phyloP scores from a whole-genome alignment of 2,329 filamentous ascomycete genomes.

The Phialocephala subalpina region DNA sequence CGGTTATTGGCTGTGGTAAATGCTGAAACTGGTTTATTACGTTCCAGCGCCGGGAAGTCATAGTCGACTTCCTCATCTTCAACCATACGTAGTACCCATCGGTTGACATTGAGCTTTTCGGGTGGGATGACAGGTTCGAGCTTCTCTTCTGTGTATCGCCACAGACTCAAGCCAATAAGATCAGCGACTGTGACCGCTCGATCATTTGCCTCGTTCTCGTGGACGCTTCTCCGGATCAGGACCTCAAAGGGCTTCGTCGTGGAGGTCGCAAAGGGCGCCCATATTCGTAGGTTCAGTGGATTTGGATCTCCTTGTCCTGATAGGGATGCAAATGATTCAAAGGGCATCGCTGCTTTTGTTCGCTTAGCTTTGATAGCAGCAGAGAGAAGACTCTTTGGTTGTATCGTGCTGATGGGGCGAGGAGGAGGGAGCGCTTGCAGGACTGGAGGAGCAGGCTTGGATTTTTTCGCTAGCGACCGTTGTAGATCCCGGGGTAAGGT shows the following conservation, averaged over 20 bases:
- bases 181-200: slow-evolving; percentile 77
- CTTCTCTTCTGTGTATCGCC: slow-evolving; percentile 81
- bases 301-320: slow-evolving; percentile 82
- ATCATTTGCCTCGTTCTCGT: slow-evolving; percentile 69
- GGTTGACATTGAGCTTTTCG: slow-evolving; percentile 79
- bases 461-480: slow-evolving; percentile 70
- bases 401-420: slow-evolving; percentile 70
- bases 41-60: slow-evolving; percentile 81
- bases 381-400: slow-evolving; percentile 75
- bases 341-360: slow-evolving; percentile 72
- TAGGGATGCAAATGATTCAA: slow-evolving; percentile 78
- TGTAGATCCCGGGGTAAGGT: slow-evolving; percentile 68
- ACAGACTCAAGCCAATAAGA: slow-evolving; percentile 81
- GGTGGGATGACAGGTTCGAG: slow-evolving; percentile 69
- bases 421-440: slow-evolving; percentile 76
- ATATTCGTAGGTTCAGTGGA: slow-evolving; percentile 79
- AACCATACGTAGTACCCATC: slow-evolving; percentile 85
- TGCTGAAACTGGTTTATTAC: slow-evolving; percentile 76
- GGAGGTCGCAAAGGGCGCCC: slow-evolving; percentile 73
- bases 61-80: slow-evolving; percentile 86
- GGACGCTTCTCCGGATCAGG: slow-evolving; percentile 72
- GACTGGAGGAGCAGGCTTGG: slow-evolving; percentile 62
- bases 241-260: slow-evolving; percentile 74
- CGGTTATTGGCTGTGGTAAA: slow-evolving; percentile 85
- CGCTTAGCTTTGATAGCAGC: slow-evolving; percentile 77